phyloP scores from a whole-genome alignment of 2,329 filamentous ascomycete species.

The Beauveria sp. region DNA sequence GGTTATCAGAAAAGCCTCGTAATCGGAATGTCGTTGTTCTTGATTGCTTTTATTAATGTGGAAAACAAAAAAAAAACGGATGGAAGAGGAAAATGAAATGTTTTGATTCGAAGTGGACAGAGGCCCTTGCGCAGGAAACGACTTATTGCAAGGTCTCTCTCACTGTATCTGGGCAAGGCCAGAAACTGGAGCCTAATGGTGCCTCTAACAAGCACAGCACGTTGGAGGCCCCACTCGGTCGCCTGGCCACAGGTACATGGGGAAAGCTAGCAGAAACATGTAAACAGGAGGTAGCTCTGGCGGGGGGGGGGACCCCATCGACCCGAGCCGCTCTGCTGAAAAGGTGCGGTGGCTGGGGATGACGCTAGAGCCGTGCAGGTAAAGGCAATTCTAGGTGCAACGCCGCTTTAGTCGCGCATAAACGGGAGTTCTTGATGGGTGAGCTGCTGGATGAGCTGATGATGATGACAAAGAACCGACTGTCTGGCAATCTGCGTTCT shows the following conservation, averaged over 20 bases:
- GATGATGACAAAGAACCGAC: neutral
- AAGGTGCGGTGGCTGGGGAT: slow-evolving; percentile 13
- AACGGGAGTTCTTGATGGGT: neutral
- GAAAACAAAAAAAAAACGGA: neutral
- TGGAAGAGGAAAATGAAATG: neutral
- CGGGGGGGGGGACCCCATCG: slow-evolving; percentile 6
- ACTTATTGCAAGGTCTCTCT: slow-evolving; percentile 8
- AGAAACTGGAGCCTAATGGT: neutral
- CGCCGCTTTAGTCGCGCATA: neutral
- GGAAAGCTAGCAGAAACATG: too few species aligned
- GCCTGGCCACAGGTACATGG: too few species aligned
- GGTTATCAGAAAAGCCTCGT: neutral
- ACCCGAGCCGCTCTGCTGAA: slow-evolving; percentile 12
- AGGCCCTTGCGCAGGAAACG: neutral
- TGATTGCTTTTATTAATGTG: neutral
- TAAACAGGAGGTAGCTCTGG: neutral
- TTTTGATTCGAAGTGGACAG: slow-evolving; percentile 7
- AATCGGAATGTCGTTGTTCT: neutral
- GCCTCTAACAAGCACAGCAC: neutral
- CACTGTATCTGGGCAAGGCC: neutral
- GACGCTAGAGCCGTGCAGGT: slow-evolving; percentile 4
- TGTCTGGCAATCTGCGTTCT: too few species aligned
- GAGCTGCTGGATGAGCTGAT: neutral
- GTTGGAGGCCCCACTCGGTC: neutral
- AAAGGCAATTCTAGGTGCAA: slow-evolving; percentile 1